Percentiles rank a stretch among this genome's conserved stretches.
phyloP scores from a whole-genome alignment of 1,284 basidiomycete species.

The Cryptococcus hybrid region DNA sequence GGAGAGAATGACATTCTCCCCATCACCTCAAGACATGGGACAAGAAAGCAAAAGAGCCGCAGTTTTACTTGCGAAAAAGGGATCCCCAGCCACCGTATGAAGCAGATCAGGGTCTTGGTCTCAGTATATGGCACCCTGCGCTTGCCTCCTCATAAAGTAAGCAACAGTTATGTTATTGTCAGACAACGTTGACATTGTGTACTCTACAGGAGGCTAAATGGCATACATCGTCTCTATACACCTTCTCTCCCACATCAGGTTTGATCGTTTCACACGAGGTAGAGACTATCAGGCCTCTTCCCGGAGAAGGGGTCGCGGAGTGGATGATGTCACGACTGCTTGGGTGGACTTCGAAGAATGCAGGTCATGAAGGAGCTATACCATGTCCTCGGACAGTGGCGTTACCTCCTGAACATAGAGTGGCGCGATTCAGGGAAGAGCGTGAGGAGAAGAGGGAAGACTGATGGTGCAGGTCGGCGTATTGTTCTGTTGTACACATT shows the following conservation, averaged over 20 bases:
- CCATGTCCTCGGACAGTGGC: constrained; percentile 23
- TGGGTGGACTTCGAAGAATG: constrained; percentile 30
- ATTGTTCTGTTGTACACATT: too few relatives aligned
- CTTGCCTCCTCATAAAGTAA: constrained; percentile 41
- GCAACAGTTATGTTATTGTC: background rate
- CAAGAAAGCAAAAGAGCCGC: constrained; percentile 1
- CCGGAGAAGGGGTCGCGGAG: constrained; percentile 48
- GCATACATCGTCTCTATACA: constrained; percentile 49
- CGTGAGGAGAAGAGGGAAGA: background rate
- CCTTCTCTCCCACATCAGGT: constrained; percentile 49
- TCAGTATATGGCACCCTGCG: constrained; percentile 39
- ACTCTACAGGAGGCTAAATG: constrained; percentile 34
- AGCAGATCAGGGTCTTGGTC: constrained; percentile 44
- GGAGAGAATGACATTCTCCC: constrained; percentile 43
- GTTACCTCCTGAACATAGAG: constrained; percentile 5
- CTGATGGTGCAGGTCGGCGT: background rate
- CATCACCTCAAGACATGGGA: constrained; percentile 12
- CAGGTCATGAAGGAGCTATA: constrained; percentile 12
- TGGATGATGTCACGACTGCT: constrained; percentile 44
- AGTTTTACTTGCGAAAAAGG: constrained; percentile 5
- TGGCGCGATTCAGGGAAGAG: constrained; percentile 7
- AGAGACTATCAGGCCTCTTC: constrained; percentile 50
- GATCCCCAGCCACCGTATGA: constrained; percentile 29
- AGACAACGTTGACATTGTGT: too few relatives aligned
- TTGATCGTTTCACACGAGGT: constrained; percentile 48